Conservation (phyloP, 352 stramenopile genomes). For the Phytophthora pluvialis region DNA sequence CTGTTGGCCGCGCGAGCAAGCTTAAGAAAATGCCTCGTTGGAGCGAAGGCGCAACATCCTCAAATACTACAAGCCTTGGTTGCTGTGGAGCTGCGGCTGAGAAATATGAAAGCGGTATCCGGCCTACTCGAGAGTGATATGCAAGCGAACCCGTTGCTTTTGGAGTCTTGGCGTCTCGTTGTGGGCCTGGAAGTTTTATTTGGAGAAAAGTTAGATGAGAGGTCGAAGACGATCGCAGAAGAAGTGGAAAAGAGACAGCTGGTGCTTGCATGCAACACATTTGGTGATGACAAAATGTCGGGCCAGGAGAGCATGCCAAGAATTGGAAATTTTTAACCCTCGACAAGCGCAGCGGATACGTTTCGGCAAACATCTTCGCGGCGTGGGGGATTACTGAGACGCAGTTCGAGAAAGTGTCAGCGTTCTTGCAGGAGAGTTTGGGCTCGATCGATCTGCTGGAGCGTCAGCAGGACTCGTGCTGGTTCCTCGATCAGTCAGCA, state of each 20-base stretch:
- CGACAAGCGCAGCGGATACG: constrained; percentile 57
- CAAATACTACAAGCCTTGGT: constrained; percentile 47
- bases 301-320: neutral
- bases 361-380: constrained; percentile 38
- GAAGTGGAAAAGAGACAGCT: constrained; percentile 49
- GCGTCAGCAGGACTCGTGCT: constrained; percentile 72
- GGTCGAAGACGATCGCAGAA: constrained; percentile 34
- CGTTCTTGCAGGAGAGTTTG: constrained; percentile 54
- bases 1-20: constrained; percentile 45
- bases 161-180: constrained; percentile 58
- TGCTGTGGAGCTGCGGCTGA: constrained; percentile 43
- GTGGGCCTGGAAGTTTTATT: constrained; percentile 64
- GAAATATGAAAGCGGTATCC: constrained; percentile 52
- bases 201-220: constrained; percentile 32
- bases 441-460: constrained; percentile 51
- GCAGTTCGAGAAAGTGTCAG: constrained; percentile 48
- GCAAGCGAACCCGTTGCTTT: constrained; percentile 39
- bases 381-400: constrained; percentile 71
- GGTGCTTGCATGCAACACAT: constrained; percentile 39
- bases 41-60: constrained; percentile 38
- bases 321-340: constrained; percentile 17
- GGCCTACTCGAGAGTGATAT: constrained; percentile 43
- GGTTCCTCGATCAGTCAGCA: constrained; percentile 40
- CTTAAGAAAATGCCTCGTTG: constrained; percentile 42
- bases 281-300: constrained; percentile 29